Percentiles rank a stretch among this genome's conserved stretches.
phyloP scores from a whole-genome alignment of 352 stramenopile species.

The Thalassiosira hispida region DNA sequence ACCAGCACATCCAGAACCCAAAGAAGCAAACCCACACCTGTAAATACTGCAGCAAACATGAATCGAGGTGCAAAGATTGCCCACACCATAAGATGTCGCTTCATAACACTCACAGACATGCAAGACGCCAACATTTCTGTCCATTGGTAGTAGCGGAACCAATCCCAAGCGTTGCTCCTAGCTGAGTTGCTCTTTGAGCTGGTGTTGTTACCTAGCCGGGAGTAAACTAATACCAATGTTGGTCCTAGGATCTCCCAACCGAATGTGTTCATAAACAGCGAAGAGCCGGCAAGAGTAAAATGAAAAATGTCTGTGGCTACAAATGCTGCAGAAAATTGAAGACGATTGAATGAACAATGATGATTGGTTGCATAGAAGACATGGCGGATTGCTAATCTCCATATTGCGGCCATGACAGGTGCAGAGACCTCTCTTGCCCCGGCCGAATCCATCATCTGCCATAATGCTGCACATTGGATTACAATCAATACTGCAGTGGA shows the following conservation, averaged over 20 bases:
- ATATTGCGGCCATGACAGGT: slow-evolving; percentile 68
- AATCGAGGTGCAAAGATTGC: slow-evolving; percentile 83
- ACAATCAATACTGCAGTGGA: slow-evolving; percentile 60
- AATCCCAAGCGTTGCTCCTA: slow-evolving; percentile 49
- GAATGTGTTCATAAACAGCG: slow-evolving; percentile 84
- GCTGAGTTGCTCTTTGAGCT: slow-evolving; percentile 14
- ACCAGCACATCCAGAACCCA: slow-evolving; percentile 22
- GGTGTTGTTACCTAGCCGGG: slow-evolving; percentile 9
- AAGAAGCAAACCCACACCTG: slow-evolving; percentile 41
- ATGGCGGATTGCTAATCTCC: slow-evolving; percentile 71
- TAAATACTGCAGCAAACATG: slow-evolving; percentile 78
- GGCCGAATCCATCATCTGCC: slow-evolving; percentile 43
- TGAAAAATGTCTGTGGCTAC: slow-evolving; percentile 77
- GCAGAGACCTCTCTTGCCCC: slow-evolving; percentile 49
- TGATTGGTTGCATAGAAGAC: slow-evolving; percentile 83
- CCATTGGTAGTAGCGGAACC: slow-evolving; percentile 75
- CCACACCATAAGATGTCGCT: slow-evolving; percentile 84
- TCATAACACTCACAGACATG: slow-evolving; percentile 78
- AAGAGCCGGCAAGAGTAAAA: slow-evolving; percentile 68
- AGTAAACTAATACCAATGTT: slow-evolving; percentile 54
- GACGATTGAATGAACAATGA: slow-evolving; percentile 78
- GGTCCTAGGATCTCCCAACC: slow-evolving; percentile 81
- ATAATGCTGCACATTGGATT: slow-evolving; percentile 67
- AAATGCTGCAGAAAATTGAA: slow-evolving; percentile 83
- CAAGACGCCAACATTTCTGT: slow-evolving; percentile 73